Conservation (phyloP, 2,329 filamentous ascomycete genomes). For the Fusarium transvaalense region DNA sequence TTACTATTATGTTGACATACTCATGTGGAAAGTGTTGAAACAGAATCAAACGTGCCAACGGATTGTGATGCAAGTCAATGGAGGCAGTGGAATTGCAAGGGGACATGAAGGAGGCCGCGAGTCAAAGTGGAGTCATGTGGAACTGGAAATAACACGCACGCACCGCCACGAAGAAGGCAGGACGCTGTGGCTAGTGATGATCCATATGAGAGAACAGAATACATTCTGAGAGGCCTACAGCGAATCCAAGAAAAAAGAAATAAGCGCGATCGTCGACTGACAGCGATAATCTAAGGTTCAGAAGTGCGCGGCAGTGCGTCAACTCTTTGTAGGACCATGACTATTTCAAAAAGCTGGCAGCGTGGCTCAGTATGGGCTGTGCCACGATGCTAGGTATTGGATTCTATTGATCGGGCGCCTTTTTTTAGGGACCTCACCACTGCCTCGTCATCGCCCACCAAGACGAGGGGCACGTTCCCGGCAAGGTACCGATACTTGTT, state of each 20-base stretch:
- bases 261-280: conserved; percentile 25
- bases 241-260: conserved; percentile 9
- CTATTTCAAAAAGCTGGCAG: conserved; percentile 16
- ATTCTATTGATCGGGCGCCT: conserved; percentile 12
- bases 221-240: conserved; percentile 22
- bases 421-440: conserved; percentile 43
- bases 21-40: conserved; percentile 30
- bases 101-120: conserved; percentile 45
- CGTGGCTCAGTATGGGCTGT: conserved; percentile 47
- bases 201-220: neutral
- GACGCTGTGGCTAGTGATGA: conserved; percentile 31
- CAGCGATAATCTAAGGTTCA: neutral
- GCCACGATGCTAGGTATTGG: conserved; percentile 37
- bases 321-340: conserved; percentile 3
- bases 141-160: conserved; percentile 25
- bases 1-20: conserved; percentile 5
- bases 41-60: conserved; percentile 23
- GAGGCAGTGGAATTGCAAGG: conserved; percentile 40
- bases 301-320: conserved; percentile 38
- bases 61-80: conserved; percentile 35
- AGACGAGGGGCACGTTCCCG: conserved; percentile 45
- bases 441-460: conserved; percentile 58
- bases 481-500: conserved; percentile 49
- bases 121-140: conserved; percentile 36
- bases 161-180: conserved; percentile 33